Conservation (phyloP, 768 basidiomycete species). For the Psilocybe cubensis region DNA sequence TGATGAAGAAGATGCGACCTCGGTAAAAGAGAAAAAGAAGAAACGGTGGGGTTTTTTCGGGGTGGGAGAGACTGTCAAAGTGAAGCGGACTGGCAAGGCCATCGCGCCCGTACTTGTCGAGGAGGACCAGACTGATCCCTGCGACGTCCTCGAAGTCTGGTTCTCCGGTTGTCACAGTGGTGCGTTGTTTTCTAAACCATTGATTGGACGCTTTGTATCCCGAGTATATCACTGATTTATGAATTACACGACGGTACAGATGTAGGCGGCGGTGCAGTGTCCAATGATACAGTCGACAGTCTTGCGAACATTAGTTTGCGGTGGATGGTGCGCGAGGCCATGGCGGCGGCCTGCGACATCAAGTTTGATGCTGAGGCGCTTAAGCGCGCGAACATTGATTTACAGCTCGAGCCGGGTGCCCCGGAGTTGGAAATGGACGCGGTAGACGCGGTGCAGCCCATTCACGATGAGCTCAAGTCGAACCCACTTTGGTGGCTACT, state of each 20-base stretch:
- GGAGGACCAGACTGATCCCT: slow-evolving; percentile 8
- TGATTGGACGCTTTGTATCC: neutral
- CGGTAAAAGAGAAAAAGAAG: slow-evolving; percentile 12
- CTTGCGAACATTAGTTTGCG: slow-evolving; percentile 67
- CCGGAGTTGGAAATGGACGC: slow-evolving; percentile 29
- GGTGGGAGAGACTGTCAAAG: neutral
- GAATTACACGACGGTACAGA: slow-evolving; percentile 41
- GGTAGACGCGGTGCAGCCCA: slow-evolving; percentile 48
- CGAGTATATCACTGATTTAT: neutral
- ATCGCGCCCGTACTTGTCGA: slow-evolving; percentile 15
- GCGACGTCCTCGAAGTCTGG: slow-evolving; percentile 79
- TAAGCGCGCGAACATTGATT: slow-evolving; percentile 40
- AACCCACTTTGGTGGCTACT: slow-evolving; percentile 69
- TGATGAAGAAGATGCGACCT: neutral
- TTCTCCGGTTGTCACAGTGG: slow-evolving; percentile 76
- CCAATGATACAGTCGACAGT: slow-evolving; percentile 42
- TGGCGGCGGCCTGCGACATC: slow-evolving; percentile 60
- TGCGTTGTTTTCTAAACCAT: slow-evolving; percentile 33
- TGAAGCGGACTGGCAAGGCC: slow-evolving; percentile 17
- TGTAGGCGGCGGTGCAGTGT: slow-evolving; percentile 67
- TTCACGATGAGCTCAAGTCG: slow-evolving; percentile 54
- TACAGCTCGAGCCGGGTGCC: slow-evolving; percentile 12
- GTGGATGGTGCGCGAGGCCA: slow-evolving; percentile 80
- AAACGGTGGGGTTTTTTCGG: slow-evolving; percentile 19
- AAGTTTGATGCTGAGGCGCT: slow-evolving; percentile 57